Conservation (phyloP, 2,329 filamentous ascomycete species). For the Hawksworthiomyces lignivorus region DNA sequence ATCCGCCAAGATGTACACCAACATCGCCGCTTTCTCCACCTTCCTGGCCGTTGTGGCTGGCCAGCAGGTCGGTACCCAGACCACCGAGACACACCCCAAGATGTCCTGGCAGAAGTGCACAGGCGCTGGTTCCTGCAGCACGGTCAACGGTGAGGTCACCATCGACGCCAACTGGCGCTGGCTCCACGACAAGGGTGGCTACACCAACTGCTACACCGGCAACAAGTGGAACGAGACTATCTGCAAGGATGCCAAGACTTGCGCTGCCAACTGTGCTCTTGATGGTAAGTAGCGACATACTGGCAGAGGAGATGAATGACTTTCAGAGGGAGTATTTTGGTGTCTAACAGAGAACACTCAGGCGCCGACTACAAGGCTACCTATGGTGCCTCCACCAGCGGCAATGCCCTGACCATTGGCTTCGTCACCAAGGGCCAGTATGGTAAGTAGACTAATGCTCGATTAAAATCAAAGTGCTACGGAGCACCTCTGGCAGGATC, state of each 20-base stretch:
- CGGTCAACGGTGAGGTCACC: conserved; percentile 38
- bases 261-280: conserved; percentile 48
- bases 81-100: conserved; percentile 41
- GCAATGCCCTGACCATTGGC: conserved; percentile 38
- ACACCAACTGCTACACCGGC: conserved; percentile 43
- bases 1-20: conserved; percentile 11
- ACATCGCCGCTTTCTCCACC: conserved; percentile 31
- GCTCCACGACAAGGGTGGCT: conserved; percentile 40
- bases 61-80: conserved; percentile 40
- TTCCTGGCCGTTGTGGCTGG: conserved; percentile 34
- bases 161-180: conserved; percentile 53
- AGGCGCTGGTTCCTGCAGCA: conserved; percentile 36
- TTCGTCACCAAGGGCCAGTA: conserved; percentile 35
- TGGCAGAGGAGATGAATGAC: too few species aligned
- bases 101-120: conserved; percentile 46
- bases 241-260: conserved; percentile 40
- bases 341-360: too few species aligned
- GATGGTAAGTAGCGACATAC: conserved; percentile 34
- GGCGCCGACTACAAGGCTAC: conserved; percentile 42
- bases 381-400: conserved; percentile 44
- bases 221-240: conserved; percentile 38
- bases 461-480: too few species aligned
- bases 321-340: too few species aligned
- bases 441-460: too few species aligned
- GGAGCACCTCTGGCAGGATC: too few species aligned